Percentiles rank a stretch among this genome's conserved stretches.
Evolutionary conservation across 345 rosid genomes (phyloP).

Genomic region (Dipteronia sinensis): DNA sequence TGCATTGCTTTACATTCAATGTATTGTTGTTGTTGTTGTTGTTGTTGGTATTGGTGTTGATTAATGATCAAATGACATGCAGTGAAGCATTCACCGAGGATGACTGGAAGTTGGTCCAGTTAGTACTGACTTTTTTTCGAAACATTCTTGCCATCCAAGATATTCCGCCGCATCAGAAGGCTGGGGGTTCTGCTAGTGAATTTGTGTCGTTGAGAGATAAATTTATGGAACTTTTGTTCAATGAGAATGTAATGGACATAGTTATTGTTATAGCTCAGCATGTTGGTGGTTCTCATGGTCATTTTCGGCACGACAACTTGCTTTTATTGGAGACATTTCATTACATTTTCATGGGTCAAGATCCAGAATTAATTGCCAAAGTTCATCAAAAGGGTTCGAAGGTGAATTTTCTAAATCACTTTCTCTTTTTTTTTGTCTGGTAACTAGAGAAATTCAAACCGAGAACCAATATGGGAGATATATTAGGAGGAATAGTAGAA

Average conservation of each 20-base stretch:
- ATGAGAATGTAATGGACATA: slow-evolving; percentile 83
- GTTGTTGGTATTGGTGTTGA: not conserved
- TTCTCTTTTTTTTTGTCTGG: not conserved
- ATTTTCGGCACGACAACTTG: slow-evolving; percentile 79
- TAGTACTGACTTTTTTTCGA: slow-evolving; percentile 77
- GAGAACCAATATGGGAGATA: not conserved
- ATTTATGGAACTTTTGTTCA: slow-evolving; percentile 74
- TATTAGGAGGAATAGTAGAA: not conserved
- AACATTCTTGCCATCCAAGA: slow-evolving; percentile 91
- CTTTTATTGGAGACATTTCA: slow-evolving; percentile 78
- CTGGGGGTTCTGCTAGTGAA: slow-evolving; percentile 65
- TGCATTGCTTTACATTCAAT: not conserved
- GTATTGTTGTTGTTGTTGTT: not conserved
- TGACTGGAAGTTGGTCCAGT: slow-evolving; percentile 97
- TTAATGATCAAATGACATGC: slow-evolving; percentile 28
- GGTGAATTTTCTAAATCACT: slow-evolving; percentile 32
- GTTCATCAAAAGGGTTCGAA: slow-evolving; percentile 50
- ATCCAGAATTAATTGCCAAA: slow-evolving; percentile 63
- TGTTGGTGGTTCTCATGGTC: slow-evolving; percentile 48
- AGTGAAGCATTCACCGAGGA: slow-evolving; percentile 84
- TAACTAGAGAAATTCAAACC: not conserved
- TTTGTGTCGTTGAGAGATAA: slow-evolving; percentile 73
- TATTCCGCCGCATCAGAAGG: slow-evolving; percentile 62
- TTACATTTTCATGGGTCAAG: slow-evolving; percentile 75
- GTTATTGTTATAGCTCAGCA: slow-evolving; percentile 68